A percentile compares a stretch with the other conserved stretches of the same genome.
Conservation (phyloP, 768 basidiomycete species). For the Antrodiella citrinella region DNA sequence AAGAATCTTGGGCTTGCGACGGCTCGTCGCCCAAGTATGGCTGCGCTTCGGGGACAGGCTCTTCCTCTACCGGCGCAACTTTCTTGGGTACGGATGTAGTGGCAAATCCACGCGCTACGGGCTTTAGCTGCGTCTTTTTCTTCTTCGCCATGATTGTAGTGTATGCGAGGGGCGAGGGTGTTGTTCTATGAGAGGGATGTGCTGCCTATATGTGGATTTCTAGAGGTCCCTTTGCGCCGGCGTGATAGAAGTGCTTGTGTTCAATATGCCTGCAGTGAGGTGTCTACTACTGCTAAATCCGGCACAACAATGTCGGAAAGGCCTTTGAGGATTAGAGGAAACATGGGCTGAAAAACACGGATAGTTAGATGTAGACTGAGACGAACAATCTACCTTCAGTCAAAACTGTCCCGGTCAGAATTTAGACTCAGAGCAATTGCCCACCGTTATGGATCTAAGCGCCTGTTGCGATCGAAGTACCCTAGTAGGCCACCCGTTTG, state of each 20-base stretch:
- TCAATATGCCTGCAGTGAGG: not conserved
- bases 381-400: not conserved
- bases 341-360: not conserved
- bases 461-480: too few species aligned
- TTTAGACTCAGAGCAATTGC: too few species aligned
- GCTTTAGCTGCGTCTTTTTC: slow-evolving; percentile 76
- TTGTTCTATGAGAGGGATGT: too few species aligned
- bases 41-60: slow-evolving; percentile 6
- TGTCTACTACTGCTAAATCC: not conserved
- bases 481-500: too few species aligned
- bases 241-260: too few species aligned
- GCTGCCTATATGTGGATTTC: too few species aligned
- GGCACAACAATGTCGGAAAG: not conserved
- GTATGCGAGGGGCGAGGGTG: not conserved
- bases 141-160: slow-evolving; percentile 60
- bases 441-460: too few species aligned
- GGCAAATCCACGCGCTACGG: slow-evolving; percentile 67
- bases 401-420: too few species aligned
- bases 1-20: not conserved
- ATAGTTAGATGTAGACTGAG: not conserved
- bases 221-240: too few species aligned
- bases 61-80: slow-evolving; percentile 25
- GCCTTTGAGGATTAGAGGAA: not conserved
- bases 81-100: slow-evolving; percentile 84
- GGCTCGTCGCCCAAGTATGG: too few species aligned